Evolutionary conservation across 2,329 filamentous ascomycete species (phyloP), one percentile per base, ranked within the genome.

Genomic region (Exophiala bonariae): DNA sequence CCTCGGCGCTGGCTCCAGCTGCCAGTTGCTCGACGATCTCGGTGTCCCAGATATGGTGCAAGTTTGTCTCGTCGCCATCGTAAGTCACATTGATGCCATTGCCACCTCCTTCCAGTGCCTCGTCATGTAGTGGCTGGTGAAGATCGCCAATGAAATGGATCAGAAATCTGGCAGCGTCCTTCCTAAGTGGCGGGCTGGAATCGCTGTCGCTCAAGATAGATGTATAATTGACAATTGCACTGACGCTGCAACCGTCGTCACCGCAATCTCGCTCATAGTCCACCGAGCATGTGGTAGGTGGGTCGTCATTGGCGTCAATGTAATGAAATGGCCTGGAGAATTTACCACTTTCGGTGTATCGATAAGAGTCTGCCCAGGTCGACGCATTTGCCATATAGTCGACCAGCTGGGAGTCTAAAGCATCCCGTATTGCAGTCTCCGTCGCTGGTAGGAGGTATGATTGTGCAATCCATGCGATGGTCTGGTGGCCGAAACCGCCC

Each of bases 11-110:
- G 4, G 65, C 63, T 10, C 44, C 43, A 22, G 39, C 34, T 1
- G 47, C 46, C 13, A 52, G 39, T 19, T 48, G 45, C 26, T 47
- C 46, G 78, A 78, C 63, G 66, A 80, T 48, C 79, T 77, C 44
- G 13, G 77, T 81, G 62, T 89, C 86, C 86, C 86, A 89, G 16
- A 88, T 79, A 48, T 85, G 76, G 61, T 89, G 86, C 32, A 89
- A 72, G 60, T 89, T 89, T 48, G 79, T 74, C 20, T 72, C 64
- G 28, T 67, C 64, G 3, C 74, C 76, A 19, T 81, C 71, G 66
- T 82, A 89, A n/a, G 67, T 72, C 2, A 89, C 85, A n/a, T 74
- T 65, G 58, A 89, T 86, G 11, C 76, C 76, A 57, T 89, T 89
- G 1, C 86, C 86, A 44, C 86, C 86, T 14, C 75, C 68, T 2